phyloP scores from a whole-genome alignment of 2,329 filamentous ascomycete genomes.

The Tolypocladium album region DNA sequence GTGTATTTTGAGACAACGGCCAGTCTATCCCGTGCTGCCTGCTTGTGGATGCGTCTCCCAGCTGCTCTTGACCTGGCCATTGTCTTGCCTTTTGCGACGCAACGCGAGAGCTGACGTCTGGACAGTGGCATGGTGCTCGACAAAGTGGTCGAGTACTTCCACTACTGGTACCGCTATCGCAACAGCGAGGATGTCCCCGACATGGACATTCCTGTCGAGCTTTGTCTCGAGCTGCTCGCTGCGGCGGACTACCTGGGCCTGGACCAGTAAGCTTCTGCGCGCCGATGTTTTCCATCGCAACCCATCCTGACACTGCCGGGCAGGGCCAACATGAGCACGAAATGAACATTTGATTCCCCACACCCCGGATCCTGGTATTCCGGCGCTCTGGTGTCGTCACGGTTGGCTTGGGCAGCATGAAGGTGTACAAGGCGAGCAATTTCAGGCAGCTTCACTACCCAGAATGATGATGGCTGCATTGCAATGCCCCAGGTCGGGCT shows the following conservation, averaged over 20 bases:
- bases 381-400: background rate
- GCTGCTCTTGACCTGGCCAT: conserved; percentile 57
- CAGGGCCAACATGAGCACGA: conserved; percentile 27
- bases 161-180: conserved; percentile 67
- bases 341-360: conserved; percentile 12
- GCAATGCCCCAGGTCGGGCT: background rate
- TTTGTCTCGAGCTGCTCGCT: conserved; percentile 67
- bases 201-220: conserved; percentile 69
- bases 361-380: background rate
- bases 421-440: background rate
- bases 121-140: conserved; percentile 62
- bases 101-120: conserved; percentile 5
- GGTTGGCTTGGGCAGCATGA: background rate
- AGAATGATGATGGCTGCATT: background rate
- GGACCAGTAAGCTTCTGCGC: conserved; percentile 33
- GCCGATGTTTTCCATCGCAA: conserved; percentile 15
- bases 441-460: background rate
- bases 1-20: conserved; percentile 33
- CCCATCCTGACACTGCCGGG: conserved; percentile 15
- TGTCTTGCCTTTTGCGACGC: conserved; percentile 1
- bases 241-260: conserved; percentile 68
- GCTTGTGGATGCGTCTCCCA: conserved; percentile 33
- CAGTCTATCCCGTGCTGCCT: conserved; percentile 20
- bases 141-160: conserved; percentile 74
- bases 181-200: conserved; percentile 64